Percentiles rank a stretch among this genome's conserved stretches.
phyloP scores from a whole-genome alignment of 306 rosid species.

The Fragaria nilgerrensis region DNA sequence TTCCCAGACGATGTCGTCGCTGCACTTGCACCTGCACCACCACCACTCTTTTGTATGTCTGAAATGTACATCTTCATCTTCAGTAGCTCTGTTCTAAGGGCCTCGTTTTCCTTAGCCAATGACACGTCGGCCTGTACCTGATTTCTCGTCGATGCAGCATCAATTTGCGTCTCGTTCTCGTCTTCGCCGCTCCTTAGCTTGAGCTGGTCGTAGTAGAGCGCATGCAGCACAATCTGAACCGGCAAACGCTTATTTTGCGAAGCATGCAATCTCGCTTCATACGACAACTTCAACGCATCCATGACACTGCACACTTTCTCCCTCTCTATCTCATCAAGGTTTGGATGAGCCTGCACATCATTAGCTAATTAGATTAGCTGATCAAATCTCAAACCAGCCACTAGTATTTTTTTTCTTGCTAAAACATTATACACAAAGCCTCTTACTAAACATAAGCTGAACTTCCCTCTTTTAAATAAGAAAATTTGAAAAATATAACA shows the following conservation, averaged over 20 bases:
- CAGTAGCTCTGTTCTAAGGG: conserved; percentile 54
- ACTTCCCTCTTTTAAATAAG: too few species aligned
- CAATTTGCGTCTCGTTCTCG: conserved; percentile 8
- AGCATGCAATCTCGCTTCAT: conserved; percentile 87
- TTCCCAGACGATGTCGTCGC: conserved; percentile 36
- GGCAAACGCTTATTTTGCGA: conserved; percentile 86
- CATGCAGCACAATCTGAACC: conserved; percentile 80
- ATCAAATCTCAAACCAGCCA: background rate
- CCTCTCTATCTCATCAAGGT: conserved; percentile 76
- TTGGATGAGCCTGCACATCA: conserved; percentile 59
- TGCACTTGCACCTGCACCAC: background rate
- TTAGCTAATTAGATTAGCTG: background rate
- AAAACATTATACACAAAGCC: too few species aligned
- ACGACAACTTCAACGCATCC: conserved; percentile 71
- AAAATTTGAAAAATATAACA: too few species aligned
- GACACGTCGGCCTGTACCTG: conserved; percentile 71
- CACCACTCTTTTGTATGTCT: conserved; percentile 44
- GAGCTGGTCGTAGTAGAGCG: conserved; percentile 78
- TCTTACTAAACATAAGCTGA: too few species aligned
- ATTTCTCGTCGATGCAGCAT: conserved; percentile 27
- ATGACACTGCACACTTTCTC: conserved; percentile 89
- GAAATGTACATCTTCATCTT: conserved; percentile 77
- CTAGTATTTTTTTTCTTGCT: background rate
- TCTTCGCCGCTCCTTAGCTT: conserved; percentile 67
- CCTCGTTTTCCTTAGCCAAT: conserved; percentile 74